phyloP scores from a whole-genome alignment of 106 monocot species.

The Chionographis japonica region DNA sequence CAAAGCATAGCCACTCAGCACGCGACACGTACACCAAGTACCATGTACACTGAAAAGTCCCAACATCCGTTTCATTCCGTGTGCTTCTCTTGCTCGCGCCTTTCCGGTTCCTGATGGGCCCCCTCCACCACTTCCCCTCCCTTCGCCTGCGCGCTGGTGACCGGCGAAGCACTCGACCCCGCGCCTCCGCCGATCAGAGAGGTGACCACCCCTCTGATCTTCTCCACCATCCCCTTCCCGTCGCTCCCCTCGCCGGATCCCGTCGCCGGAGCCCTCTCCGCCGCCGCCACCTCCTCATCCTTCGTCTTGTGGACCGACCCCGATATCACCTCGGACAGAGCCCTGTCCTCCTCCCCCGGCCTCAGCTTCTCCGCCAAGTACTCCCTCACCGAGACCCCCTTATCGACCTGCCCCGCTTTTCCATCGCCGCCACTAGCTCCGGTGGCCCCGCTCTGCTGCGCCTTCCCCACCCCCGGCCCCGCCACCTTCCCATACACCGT shows the following conservation, averaged over 20 bases:
- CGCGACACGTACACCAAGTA: too few relatives aligned
- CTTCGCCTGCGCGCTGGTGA: too few relatives aligned
- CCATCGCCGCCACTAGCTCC: background rate
- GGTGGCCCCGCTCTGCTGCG: background rate
- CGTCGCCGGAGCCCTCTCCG: background rate
- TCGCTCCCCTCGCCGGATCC: background rate
- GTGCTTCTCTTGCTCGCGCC: too few relatives aligned
- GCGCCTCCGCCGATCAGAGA: slow-evolving; percentile 16
- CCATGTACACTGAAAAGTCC: too few relatives aligned
- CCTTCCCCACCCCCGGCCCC: slow-evolving; percentile 17
- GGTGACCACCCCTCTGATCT: slow-evolving; percentile 29
- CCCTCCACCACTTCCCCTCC: too few relatives aligned
- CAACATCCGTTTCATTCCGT: too few relatives aligned
- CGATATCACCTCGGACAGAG: slow-evolving; percentile 44
- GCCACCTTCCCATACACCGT: slow-evolving; percentile 33
- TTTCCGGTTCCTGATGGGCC: too few relatives aligned
- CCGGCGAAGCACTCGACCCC: background rate
- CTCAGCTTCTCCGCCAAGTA: slow-evolving; percentile 44
- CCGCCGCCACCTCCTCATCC: slow-evolving; percentile 3
- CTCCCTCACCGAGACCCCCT: slow-evolving; percentile 29
- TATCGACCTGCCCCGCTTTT: background rate
- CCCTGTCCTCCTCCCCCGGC: slow-evolving; percentile 51
- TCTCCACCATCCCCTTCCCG: slow-evolving; percentile 21
- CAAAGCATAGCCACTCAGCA: too few relatives aligned
- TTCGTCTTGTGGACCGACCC: slow-evolving; percentile 23